Evolutionary conservation across 2,329 filamentous ascomycete genomes (phyloP).

Genomic region (Fusarium irregulare): DNA sequence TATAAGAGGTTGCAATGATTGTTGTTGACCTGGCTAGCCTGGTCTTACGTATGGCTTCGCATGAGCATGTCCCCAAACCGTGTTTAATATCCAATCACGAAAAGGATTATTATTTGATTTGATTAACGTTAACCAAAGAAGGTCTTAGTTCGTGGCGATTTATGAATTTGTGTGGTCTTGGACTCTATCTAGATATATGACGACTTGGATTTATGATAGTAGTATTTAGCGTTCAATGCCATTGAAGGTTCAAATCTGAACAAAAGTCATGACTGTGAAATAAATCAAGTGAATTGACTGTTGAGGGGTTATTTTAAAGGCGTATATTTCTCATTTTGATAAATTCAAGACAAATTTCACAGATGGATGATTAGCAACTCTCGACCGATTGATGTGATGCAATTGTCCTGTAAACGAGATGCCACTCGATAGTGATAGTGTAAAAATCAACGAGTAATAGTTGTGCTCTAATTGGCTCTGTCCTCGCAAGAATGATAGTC

Average conservation of each 20-base stretch:
- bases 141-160: neutral
- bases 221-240: neutral
- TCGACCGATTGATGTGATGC: conserved; percentile 16
- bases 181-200: conserved; percentile 20
- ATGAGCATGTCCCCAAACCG: neutral
- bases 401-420: conserved; percentile 7
- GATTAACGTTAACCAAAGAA: neutral
- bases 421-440: conserved; percentile 26
- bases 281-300: neutral
- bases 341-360: neutral
- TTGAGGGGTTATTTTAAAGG: neutral
- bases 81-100: neutral
- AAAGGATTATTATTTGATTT: too few species aligned
- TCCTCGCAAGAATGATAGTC: conserved; percentile 50
- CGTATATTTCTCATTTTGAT: neutral
- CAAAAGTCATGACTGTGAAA: neutral
- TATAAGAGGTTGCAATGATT: neutral
- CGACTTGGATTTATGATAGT: conserved; percentile 1
- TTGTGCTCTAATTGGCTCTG: conserved; percentile 45
- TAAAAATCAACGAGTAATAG: conserved; percentile 47
- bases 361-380: neutral
- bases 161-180: neutral
- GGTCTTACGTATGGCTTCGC: neutral
- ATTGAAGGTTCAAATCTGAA: neutral
- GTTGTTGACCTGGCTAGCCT: neutral